phyloP scores from a whole-genome alignment of 2,329 filamentous ascomycete species.

The Sordariomycetes sp. region DNA sequence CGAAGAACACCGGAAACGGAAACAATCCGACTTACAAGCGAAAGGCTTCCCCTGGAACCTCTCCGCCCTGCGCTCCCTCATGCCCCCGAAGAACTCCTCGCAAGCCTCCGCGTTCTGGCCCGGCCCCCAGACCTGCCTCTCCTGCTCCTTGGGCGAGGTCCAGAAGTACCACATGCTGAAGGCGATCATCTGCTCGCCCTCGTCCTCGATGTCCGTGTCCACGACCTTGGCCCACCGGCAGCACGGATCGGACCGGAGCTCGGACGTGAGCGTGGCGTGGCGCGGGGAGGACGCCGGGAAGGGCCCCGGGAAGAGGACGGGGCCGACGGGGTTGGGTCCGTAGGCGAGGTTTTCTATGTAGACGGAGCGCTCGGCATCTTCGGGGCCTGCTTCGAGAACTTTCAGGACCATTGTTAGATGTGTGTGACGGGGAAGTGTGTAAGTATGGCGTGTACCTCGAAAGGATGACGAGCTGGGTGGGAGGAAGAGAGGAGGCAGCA shows the following conservation, averaged over 20 bases:
- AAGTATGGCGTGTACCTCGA: too few relatives aligned
- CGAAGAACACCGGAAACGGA: background rate
- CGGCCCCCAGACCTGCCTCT: constrained; percentile 15
- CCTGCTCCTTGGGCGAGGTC: constrained; percentile 11
- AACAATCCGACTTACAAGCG: constrained; percentile 19
- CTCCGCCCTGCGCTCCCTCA: constrained; percentile 18
- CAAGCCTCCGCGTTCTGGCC: constrained; percentile 22
- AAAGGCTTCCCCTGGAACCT: constrained; percentile 20
- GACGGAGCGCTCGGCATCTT: constrained; percentile 23
- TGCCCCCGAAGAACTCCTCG: constrained; percentile 18
- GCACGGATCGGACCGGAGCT: constrained; percentile 13
- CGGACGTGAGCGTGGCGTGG: constrained; percentile 10
- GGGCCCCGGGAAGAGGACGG: constrained; percentile 20
- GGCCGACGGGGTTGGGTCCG: constrained; percentile 16
- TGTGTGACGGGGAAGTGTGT: background rate
- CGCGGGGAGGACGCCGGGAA: constrained; percentile 13
- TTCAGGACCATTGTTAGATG: constrained; percentile 24
- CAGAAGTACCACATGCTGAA: constrained; percentile 26
- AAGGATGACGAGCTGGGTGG: too few relatives aligned
- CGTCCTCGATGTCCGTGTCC: constrained; percentile 19
- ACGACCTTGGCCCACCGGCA: constrained; percentile 25
- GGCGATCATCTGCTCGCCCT: constrained; percentile 19
- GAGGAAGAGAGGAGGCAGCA: too few relatives aligned
- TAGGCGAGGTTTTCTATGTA: constrained; percentile 29
- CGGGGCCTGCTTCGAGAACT: constrained; percentile 20